A percentile compares a stretch with the other conserved stretches of the same genome.
Conservation (phyloP, 768 basidiomycete genomes). For the Clitopilus hobsonii region DNA sequence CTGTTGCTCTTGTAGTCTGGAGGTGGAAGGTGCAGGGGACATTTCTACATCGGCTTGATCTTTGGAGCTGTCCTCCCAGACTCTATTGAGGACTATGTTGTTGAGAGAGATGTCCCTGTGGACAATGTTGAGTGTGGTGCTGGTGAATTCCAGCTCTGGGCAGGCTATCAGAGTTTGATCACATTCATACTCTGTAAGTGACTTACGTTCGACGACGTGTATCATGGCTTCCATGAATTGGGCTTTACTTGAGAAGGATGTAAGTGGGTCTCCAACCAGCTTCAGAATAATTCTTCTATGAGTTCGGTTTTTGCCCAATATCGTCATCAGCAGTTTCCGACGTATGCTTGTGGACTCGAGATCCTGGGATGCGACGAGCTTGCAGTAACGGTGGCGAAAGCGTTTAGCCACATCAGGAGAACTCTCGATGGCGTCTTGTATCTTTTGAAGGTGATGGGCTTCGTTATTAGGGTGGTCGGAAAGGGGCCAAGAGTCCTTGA, state of each 20-base stretch:
- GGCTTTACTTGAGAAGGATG: neutral
- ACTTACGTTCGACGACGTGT: neutral
- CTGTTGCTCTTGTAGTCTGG: no score
- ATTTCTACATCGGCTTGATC: no score
- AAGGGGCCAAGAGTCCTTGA: conserved; percentile 1
- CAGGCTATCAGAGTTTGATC: neutral
- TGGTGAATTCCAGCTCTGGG: no score
- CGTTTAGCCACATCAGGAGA: neutral
- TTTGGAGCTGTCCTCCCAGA: neutral
- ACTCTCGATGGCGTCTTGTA: neutral
- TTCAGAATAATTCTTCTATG: neutral
- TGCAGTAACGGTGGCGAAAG: neutral
- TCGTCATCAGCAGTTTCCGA: neutral
- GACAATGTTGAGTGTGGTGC: no score
- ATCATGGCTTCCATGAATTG: neutral
- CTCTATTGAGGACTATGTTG: neutral
- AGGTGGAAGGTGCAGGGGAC: no score
- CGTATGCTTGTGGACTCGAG: neutral
- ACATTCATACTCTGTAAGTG: neutral
- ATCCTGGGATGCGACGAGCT: neutral
- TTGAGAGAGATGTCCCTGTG: neutral
- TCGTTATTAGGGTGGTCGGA: neutral
- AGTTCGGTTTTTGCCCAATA: neutral
- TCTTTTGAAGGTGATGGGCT: neutral
- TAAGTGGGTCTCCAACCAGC: neutral